A percentile compares a stretch with the other conserved stretches of the same genome.
Conservation (phyloP, 805 yeast genomes). For the Yamadazyma insecticola region DNA sequence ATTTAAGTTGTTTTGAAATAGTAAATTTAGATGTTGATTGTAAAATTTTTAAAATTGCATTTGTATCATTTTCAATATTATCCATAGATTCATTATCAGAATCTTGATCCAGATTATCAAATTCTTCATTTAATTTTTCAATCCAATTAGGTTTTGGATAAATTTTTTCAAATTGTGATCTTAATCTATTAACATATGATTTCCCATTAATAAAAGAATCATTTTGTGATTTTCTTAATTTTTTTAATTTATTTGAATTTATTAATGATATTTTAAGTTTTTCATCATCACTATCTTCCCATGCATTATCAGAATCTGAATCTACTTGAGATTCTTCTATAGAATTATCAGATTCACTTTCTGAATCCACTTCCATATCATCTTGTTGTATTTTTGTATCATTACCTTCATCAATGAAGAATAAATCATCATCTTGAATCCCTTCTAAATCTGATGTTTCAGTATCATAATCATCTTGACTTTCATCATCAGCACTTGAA, state of each 20-base stretch:
- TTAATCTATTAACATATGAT: constrained; percentile 57
- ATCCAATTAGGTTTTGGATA: constrained; percentile 90
- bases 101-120: constrained; percentile 13
- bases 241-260: constrained; percentile 57
- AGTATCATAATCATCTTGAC: constrained; percentile 22
- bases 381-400: constrained; percentile 10
- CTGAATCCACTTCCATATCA: constrained; percentile 22
- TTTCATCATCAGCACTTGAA: constrained; percentile 34
- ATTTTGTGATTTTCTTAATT: constrained; percentile 58
- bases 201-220: constrained; percentile 55
- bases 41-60: constrained; percentile 29
- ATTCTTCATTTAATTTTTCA: constrained; percentile 31
- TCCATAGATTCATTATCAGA: constrained; percentile 18
- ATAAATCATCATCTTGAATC: constrained; percentile 37
- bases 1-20: constrained; percentile 41
- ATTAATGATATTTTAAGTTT: constrained; percentile 55
- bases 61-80: constrained; percentile 21
- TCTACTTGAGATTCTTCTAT: constrained; percentile 19
- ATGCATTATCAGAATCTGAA: constrained; percentile 37
- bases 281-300: constrained; percentile 95
- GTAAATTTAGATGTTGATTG: constrained; percentile 33
- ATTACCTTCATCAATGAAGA: constrained; percentile 40
- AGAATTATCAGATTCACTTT: constrained; percentile 20
- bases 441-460: constrained; percentile 24
- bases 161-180: constrained; percentile 66